Percentiles rank a stretch among this genome's conserved stretches.
phyloP scores from a whole-genome alignment of 2,329 filamentous ascomycete genomes.

The Orbilia javanica region DNA sequence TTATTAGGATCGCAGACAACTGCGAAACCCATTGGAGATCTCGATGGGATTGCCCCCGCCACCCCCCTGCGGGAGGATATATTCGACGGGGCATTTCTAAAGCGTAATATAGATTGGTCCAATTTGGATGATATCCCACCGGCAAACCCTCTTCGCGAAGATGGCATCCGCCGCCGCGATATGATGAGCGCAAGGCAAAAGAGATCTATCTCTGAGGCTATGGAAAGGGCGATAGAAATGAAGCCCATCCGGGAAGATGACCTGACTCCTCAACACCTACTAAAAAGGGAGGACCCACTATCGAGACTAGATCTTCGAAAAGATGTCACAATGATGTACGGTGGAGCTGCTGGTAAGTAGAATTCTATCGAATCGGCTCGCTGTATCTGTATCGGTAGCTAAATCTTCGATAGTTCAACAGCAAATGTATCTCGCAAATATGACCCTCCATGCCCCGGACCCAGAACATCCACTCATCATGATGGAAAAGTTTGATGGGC shows the following conservation, averaged over 20 bases:
- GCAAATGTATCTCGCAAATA: conserved; percentile 63
- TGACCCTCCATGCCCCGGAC: conserved; percentile 63
- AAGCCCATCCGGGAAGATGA: conserved; percentile 42
- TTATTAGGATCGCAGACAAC: conserved; percentile 19
- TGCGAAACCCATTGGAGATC: conserved; percentile 10
- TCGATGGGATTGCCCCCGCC: background rate
- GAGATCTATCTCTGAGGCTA: conserved; percentile 19
- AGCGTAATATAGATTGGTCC: background rate
- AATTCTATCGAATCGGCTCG: background rate
- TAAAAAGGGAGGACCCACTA: conserved; percentile 54
- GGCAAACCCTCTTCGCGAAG: background rate
- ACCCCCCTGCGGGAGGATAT: background rate
- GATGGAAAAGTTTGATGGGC: conserved; percentile 63
- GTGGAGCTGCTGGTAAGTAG: conserved; percentile 60
- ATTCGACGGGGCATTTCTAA: background rate
- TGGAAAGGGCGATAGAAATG: conserved; percentile 40
- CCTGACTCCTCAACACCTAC: conserved; percentile 24
- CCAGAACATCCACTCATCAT: conserved; percentile 62
- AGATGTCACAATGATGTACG: conserved; percentile 62
- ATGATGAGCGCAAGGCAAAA: conserved; percentile 3
- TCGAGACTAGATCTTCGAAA: conserved; percentile 59
- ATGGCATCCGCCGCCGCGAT: background rate
- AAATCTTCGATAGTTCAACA: conserved; percentile 48
- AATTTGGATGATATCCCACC: background rate
- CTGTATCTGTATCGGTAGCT: background rate